Conservation (phyloP, 257 asterid genomes). For the Nicotiana sylvestris region DNA sequence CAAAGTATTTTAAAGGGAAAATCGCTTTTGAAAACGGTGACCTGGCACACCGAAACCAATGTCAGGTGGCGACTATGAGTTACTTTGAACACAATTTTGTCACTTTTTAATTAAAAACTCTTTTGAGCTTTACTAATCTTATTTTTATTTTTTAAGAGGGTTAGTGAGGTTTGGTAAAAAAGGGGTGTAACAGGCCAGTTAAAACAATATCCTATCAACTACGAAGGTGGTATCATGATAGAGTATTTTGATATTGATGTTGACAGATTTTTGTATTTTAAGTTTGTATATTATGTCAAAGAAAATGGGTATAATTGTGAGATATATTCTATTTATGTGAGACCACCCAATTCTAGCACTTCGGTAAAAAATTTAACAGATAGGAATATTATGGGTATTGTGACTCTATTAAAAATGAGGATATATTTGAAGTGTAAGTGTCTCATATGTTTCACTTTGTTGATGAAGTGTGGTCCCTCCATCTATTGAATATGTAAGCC, state of each 20-base stretch:
- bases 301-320: not conserved
- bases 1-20: too few relatives aligned
- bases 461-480: not conserved
- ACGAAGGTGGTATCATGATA: not conserved
- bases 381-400: not conserved
- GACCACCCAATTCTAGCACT: not conserved
- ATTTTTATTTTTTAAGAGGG: too few relatives aligned
- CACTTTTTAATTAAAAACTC: too few relatives aligned
- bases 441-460: not conserved
- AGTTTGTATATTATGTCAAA: not conserved
- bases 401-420: not conserved
- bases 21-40: too few relatives aligned
- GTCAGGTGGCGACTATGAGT: too few relatives aligned
- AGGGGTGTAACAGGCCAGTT: not conserved
- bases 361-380: not conserved
- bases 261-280: not conserved
- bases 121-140: too few relatives aligned
- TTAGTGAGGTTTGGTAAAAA: too few relatives aligned
- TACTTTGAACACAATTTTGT: too few relatives aligned
- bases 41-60: too few relatives aligned
- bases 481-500: not conserved
- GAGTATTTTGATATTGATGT: not conserved
- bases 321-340: too few relatives aligned
- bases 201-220: not conserved
- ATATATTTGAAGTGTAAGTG: not conserved